phyloP scores from a whole-genome alignment of 2,329 filamentous ascomycete genomes.

The Trichothecium roseum region DNA sequence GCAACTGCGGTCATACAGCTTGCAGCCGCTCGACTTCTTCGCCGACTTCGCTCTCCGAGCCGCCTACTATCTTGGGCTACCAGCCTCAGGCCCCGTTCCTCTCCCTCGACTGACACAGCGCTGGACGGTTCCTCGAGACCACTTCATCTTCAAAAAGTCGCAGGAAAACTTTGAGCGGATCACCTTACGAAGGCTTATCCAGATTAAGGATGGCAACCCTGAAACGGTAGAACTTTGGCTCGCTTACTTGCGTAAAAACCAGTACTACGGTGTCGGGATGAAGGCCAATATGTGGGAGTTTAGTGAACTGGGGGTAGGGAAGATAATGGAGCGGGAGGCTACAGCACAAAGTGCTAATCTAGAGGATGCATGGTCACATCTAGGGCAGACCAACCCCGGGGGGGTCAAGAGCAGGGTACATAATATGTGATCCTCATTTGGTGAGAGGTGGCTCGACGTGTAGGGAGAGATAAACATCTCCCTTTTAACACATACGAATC shows the following conservation, averaged over 20 bases:
- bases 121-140: constrained; percentile 83
- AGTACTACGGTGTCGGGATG: constrained; percentile 95
- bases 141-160: constrained; percentile 94
- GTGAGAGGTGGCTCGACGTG: no score
- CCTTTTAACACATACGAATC: no score
- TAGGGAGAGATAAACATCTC: no score
- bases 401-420: constrained; percentile 18
- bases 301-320: constrained; percentile 48
- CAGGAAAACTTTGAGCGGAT: constrained; percentile 97
- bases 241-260: constrained; percentile 82
- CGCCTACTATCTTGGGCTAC: constrained; percentile 85
- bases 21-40: constrained; percentile 88
- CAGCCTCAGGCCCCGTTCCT: constrained; percentile 75
- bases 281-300: constrained; percentile 97
- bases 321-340: constrained; percentile 11
- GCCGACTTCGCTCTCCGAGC: constrained; percentile 88
- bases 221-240: constrained; percentile 88
- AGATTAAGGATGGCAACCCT: constrained; percentile 84
- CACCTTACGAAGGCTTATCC: constrained; percentile 75
- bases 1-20: constrained; percentile 82
- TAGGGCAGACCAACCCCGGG: constrained; percentile 40
- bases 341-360: neutral
- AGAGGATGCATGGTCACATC: constrained; percentile 38
- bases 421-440: no score
- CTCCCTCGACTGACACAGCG: constrained; percentile 79